These are phyloP conservation scores for Ensete ventricosum DNA, from an alignment of 176 grass and related monocot genomes.

Conservation along the genomic window DNA sequence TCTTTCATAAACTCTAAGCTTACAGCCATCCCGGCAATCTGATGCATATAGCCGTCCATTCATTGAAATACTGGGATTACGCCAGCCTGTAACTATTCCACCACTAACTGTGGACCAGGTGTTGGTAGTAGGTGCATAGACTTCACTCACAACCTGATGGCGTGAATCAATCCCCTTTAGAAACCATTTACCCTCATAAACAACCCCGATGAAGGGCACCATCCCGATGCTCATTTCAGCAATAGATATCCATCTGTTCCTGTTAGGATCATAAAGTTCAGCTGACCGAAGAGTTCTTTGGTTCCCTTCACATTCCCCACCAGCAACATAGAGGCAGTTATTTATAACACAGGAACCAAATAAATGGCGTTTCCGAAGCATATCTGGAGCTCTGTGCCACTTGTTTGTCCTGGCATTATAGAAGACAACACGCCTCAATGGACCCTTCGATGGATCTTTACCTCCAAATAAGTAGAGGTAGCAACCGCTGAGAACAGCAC, in stretches of 20 bases:
- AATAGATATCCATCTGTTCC: slow-evolving; percentile 75
- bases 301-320: slow-evolving; percentile 89
- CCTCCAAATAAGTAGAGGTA: slow-evolving; percentile 91
- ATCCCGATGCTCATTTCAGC: slow-evolving; percentile 81
- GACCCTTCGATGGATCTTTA: slow-evolving; percentile 66
- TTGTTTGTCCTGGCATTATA: slow-evolving; percentile 92
- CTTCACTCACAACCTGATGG: slow-evolving; percentile 62
- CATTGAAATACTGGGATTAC: slow-evolving; percentile 71
- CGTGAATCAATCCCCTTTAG: slow-evolving; percentile 82
- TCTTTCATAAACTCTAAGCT: slow-evolving; percentile 70
- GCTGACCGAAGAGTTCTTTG: slow-evolving; percentile 82
- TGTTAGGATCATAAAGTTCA: slow-evolving; percentile 79
- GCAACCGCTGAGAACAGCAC: slow-evolving; percentile 76
- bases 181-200: slow-evolving; percentile 92
- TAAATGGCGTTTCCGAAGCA: slow-evolving; percentile 80
- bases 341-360: slow-evolving; percentile 91
- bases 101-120: slow-evolving; percentile 49
- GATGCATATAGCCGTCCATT: slow-evolving; percentile 55
- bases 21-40: slow-evolving; percentile 91
- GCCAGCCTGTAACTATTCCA: slow-evolving; percentile 62
- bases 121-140: slow-evolving; percentile 57
- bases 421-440: slow-evolving; percentile 89
- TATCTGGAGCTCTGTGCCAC: slow-evolving; percentile 88
- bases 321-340: slow-evolving; percentile 91
- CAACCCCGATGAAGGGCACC: slow-evolving; percentile 82